These are phyloP conservation scores for Colletotrichum orbiculare DNA, from an alignment of 2,329 filamentous ascomycete genomes.

Conservation along the genomic window DNA sequence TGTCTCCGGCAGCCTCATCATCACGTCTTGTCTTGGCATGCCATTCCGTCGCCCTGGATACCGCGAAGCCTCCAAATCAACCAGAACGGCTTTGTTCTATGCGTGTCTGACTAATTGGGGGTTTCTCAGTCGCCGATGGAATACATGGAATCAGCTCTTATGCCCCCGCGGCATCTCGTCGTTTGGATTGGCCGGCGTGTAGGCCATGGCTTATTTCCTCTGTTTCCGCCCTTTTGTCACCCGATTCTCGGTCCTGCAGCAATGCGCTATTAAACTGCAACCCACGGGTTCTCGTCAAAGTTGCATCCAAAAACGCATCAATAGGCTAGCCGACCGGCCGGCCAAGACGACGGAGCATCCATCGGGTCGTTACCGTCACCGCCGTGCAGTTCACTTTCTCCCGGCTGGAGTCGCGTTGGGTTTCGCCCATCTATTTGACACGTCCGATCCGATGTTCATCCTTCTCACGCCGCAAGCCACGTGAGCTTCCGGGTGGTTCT, in stretches of 20 bases:
- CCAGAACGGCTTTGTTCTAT: constrained; percentile 6
- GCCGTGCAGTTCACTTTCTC: too few species aligned
- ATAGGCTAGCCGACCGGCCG: constrained; percentile 17
- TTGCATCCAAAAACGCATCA: constrained; percentile 11
- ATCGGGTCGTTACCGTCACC: too few species aligned
- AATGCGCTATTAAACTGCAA: constrained; percentile 31
- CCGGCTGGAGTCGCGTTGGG: constrained; percentile 7
- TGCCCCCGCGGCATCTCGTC: constrained; percentile 11
- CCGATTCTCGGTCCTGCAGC: constrained; percentile 1
- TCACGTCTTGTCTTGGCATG: constrained; percentile 10
- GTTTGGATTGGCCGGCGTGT: constrained; percentile 16
- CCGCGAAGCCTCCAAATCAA: constrained; percentile 28
- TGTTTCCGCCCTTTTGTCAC: constrained; percentile 1
- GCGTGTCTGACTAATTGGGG: constrained; percentile 27
- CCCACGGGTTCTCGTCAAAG: constrained; percentile 16
- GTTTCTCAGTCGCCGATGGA: constrained; percentile 23
- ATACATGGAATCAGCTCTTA: not conserved
- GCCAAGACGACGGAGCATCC: too few species aligned
- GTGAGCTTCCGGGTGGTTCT: constrained; percentile 25
- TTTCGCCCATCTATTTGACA: constrained; percentile 26
- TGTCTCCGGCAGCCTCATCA: too few species aligned
- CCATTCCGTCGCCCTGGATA: constrained; percentile 6
- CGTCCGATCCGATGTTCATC: constrained; percentile 25
- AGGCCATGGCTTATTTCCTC: not conserved
- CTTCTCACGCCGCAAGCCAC: constrained; percentile 23